phyloP scores from a whole-genome alignment of 192 early-diverging fungal genomes.

The Coemansia sp. region DNA sequence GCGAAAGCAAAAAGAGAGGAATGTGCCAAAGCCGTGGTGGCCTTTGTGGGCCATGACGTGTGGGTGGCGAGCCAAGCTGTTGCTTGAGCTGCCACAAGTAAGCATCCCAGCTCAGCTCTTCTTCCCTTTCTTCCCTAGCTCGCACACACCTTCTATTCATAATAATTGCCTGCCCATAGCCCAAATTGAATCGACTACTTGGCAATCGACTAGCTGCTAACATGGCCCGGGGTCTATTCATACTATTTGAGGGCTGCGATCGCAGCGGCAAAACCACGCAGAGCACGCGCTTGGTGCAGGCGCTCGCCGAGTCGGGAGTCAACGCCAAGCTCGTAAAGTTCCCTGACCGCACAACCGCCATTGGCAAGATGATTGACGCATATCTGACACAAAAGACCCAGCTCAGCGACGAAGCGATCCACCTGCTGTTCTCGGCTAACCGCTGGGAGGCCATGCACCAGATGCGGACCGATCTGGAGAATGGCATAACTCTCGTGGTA shows the following conservation, averaged over 20 bases:
- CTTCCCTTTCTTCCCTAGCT: neutral
- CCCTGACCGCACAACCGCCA: conserved; percentile 90
- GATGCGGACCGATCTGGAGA: conserved; percentile 60
- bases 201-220: conserved; percentile 2
- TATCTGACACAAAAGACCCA: conserved; percentile 72
- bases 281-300: conserved; percentile 63
- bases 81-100: too few relatives aligned
- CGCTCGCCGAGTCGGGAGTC: conserved; percentile 51
- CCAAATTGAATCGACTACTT: conserved; percentile 7
- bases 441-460: conserved; percentile 83
- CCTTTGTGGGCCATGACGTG: conserved; percentile 3
- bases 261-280: conserved; percentile 93
- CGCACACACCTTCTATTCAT: neutral
- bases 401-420: conserved; percentile 80
- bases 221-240: conserved; percentile 76
- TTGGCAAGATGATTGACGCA: conserved; percentile 85
- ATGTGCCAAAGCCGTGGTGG: too few relatives aligned
- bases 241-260: conserved; percentile 94
- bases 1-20: neutral
- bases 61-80: neutral
- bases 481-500: conserved; percentile 76
- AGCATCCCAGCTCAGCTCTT: too few relatives aligned
- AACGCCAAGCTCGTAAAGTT: conserved; percentile 69
- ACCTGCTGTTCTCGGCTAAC: conserved; percentile 95
- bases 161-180: neutral